Evolutionary conservation across 805 yeast genomes (phyloP).

Genomic region (Sugiyamaella mastotermitis): DNA sequence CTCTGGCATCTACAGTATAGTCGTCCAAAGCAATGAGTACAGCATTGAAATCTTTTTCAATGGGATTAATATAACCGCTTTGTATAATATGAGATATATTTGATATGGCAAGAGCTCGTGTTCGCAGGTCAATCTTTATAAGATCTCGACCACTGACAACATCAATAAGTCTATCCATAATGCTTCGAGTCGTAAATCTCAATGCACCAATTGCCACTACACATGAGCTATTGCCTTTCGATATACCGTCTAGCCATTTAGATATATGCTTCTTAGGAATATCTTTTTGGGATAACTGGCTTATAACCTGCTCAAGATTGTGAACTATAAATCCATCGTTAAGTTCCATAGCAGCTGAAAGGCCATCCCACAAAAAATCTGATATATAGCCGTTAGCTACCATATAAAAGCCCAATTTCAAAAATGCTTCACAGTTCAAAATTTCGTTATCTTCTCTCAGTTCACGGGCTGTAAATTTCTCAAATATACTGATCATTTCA

Average conservation of each 20-base stretch:
- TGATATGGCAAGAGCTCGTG: constrained; percentile 4
- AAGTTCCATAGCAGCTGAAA: constrained; percentile 5
- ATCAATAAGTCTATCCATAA: neutral
- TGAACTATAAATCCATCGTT: neutral
- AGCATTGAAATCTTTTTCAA: neutral
- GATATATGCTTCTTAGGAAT: neutral
- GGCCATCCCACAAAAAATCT: too few relatives aligned
- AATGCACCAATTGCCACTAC: constrained; percentile 6
- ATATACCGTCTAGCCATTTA: constrained; percentile 5
- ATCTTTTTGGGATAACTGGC: neutral
- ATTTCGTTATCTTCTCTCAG: constrained; percentile 11
- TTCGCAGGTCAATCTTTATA: neutral
- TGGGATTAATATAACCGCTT: neutral
- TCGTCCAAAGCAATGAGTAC: constrained; percentile 51
- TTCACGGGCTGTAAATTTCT: constrained; percentile 7
- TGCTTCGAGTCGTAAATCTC: neutral
- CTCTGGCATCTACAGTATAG: constrained; percentile 71
- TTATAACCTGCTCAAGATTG: neutral
- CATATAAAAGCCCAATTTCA: constrained; percentile 26
- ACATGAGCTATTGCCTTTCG: constrained; percentile 3
- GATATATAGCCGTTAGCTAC: too few relatives aligned
- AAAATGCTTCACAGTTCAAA: constrained; percentile 35
- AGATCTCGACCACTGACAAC: neutral
- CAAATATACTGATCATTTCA: neutral
- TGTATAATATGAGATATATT: neutral